Evolutionary conservation across 2,329 filamentous ascomycete genomes (phyloP).

Genomic region (Macrophomina tecta): DNA sequence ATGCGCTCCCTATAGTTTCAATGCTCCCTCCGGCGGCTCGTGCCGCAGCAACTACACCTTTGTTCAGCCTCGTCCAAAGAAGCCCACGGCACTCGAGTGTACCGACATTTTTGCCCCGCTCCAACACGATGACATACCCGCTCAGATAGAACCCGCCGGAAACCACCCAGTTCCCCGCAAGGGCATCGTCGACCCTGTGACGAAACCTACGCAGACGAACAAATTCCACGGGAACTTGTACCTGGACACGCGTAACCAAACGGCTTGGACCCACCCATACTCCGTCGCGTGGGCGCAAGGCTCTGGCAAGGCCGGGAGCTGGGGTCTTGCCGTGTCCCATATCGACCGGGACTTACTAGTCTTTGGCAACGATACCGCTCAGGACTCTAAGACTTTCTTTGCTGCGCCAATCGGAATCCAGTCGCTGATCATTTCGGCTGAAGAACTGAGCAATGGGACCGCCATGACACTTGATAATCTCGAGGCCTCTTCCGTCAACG

Average conservation of each 20-base stretch:
- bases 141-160: too few species aligned
- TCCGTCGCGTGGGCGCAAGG: slow-evolving; percentile 52
- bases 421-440: slow-evolving; percentile 79
- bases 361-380: slow-evolving; percentile 58
- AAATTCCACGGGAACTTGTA: slow-evolving; percentile 78
- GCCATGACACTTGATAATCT: slow-evolving; percentile 47
- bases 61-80: too few species aligned
- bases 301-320: slow-evolving; percentile 64
- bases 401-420: slow-evolving; percentile 84
- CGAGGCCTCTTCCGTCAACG: slow-evolving; percentile 67
- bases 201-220: slow-evolving; percentile 66
- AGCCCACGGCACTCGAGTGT: too few species aligned
- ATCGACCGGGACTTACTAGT: slow-evolving; percentile 72
- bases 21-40: too few species aligned
- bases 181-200: slow-evolving; percentile 23
- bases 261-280: slow-evolving; percentile 74
- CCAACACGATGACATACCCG: too few species aligned
- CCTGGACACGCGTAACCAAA: slow-evolving; percentile 70
- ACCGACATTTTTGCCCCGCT: too few species aligned
- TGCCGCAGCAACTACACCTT: too few species aligned
- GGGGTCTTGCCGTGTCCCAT: slow-evolving; percentile 80
- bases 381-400: slow-evolving; percentile 66
- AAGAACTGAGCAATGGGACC: slow-evolving; percentile 53
- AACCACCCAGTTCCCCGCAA: slow-evolving; percentile 47
- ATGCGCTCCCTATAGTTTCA: too few species aligned